These are phyloP conservation scores for Coniochaeta prunicola DNA, from an alignment of 2,329 filamentous ascomycete species.

Conservation along the genomic window DNA sequence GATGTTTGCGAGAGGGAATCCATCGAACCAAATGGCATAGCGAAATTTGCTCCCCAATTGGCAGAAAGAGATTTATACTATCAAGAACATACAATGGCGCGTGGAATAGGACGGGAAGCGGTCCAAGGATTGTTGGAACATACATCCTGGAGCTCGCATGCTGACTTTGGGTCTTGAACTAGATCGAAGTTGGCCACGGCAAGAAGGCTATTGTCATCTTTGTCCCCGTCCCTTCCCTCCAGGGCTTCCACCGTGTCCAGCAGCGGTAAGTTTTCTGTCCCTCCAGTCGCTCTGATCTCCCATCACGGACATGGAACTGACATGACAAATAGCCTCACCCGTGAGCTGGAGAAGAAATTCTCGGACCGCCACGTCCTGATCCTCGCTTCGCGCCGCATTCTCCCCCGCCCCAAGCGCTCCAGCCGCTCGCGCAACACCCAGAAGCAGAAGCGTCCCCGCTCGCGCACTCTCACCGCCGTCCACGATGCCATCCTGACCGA, in stretches of 20 bases:
- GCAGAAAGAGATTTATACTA: slow-evolving; percentile 1
- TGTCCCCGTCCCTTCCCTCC: slow-evolving; percentile 98
- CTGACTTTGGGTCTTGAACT: slow-evolving; percentile 59
- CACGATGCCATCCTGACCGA: slow-evolving; percentile 98
- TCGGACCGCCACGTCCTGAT: slow-evolving; percentile 99
- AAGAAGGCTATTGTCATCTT: slow-evolving; percentile 99
- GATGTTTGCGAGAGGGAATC: slow-evolving; percentile 15
- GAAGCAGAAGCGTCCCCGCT: slow-evolving; percentile 98
- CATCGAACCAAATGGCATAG: slow-evolving; percentile 13
- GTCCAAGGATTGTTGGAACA: slow-evolving; percentile 52
- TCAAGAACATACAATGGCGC: slow-evolving; percentile 16
- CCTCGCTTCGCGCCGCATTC: slow-evolving; percentile 96
- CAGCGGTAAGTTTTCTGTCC: slow-evolving; percentile 75
- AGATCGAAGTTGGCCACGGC: slow-evolving; percentile 99
- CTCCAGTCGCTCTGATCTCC: neutral
- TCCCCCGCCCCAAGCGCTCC: slow-evolving; percentile 97
- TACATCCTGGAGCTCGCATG: slow-evolving; percentile 66
- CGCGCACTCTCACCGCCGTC: slow-evolving; percentile 94
- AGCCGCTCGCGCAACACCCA: slow-evolving; percentile 92
- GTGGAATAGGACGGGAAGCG: slow-evolving; percentile 69
- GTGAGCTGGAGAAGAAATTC: slow-evolving; percentile 99
- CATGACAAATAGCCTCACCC: slow-evolving; percentile 68
- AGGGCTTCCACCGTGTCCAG: slow-evolving; percentile 99
- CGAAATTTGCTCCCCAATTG: neutral
- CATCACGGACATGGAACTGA: neutral